Base-by-base conservation (phyloP, 1,284 basidiomycete species). In the Omphalotus olearius region DNA sequence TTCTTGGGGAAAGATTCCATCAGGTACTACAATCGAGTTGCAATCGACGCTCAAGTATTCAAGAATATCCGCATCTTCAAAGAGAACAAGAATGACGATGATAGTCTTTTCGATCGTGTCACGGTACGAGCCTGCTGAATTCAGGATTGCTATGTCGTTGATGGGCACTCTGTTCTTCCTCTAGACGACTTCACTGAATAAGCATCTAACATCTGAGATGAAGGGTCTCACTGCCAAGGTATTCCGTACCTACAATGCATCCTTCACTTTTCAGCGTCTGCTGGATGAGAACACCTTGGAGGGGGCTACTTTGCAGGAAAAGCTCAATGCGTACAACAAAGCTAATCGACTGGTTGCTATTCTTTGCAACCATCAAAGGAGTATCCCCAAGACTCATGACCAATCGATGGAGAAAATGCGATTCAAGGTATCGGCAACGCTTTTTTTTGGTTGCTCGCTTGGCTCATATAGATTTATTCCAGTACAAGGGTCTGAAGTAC, bases 1-100 rank as follows among this genome's bases (percentile, higher is more conserved):
- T 98, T 98, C 74, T 76, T 98, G 52, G 94, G 94, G 71, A 98
- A 98, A 76, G 94, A 98, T 66, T 97, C 93, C 50, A 98, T 98
- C 66, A 83, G 95, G 41, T 98, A 95, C 73, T 92, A 91, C 68
- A 93, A 96, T 64, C 84, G 85, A 54, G 91, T 96, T 49, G 73
- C 84, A 52, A 92, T 98, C 56, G 89, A 93, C 50, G 69, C 82
- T 4, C 93, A 94, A 64, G 87, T 94, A 40, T 93, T 92, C 78
- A 93, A 93, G 73, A 94, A 93, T 67, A 80, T 94, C 59, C 84
- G 87, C 57, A 82, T 93, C 56, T 94, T 93, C 79, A 93, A 93
- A 64, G 83, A 91, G 23, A 88, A 88, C 61, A 98, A 98, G 76
- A 78, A 80, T 49, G 88, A 91, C 54, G 84, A 85, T 13, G 96